These are phyloP conservation scores for Sutorius eximius DNA, from an alignment of 1,284 basidiomycete species.

Conservation along the genomic window DNA sequence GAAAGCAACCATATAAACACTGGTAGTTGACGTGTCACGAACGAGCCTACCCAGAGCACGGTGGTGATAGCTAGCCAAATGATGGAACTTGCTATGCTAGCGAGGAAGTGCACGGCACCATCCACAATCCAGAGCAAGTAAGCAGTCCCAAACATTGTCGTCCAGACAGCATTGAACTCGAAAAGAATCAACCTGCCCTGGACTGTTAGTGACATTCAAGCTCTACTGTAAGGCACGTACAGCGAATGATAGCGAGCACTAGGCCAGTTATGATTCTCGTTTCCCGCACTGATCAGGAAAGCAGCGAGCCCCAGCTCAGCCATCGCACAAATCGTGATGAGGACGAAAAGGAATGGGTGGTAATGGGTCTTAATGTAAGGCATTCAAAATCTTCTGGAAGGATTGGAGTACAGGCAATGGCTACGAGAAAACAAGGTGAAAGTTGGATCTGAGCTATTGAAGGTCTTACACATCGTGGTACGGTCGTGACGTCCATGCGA, in stretches of 20 bases:
- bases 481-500: slow-evolving; percentile 34
- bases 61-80: slow-evolving; percentile 66
- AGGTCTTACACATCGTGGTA: slow-evolving; percentile 22
- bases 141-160: slow-evolving; percentile 61
- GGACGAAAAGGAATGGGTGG: slow-evolving; percentile 67
- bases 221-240: slow-evolving; percentile 42
- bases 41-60: slow-evolving; percentile 56
- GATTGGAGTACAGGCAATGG: slow-evolving; percentile 13
- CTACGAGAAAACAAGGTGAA: slow-evolving; percentile 12
- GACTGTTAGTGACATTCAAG: slow-evolving; percentile 13
- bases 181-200: slow-evolving; percentile 55
- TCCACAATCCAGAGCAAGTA: slow-evolving; percentile 71
- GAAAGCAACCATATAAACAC: slow-evolving; percentile 2
- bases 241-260: slow-evolving; percentile 62
- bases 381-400: slow-evolving; percentile 28
- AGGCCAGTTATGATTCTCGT: slow-evolving; percentile 59
- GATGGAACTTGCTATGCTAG: slow-evolving; percentile 73
- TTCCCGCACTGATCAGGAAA: slow-evolving; percentile 66
- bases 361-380: slow-evolving; percentile 52
- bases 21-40: background rate
- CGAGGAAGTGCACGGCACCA: slow-evolving; percentile 63
- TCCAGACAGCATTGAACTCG: slow-evolving; percentile 72
- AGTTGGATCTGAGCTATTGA: slow-evolving; percentile 19
- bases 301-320: slow-evolving; percentile 70
- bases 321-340: slow-evolving; percentile 65